Base-by-base conservation (phyloP, 805 yeast genomes). In the Metschnikowia noctiluminum region DNA sequence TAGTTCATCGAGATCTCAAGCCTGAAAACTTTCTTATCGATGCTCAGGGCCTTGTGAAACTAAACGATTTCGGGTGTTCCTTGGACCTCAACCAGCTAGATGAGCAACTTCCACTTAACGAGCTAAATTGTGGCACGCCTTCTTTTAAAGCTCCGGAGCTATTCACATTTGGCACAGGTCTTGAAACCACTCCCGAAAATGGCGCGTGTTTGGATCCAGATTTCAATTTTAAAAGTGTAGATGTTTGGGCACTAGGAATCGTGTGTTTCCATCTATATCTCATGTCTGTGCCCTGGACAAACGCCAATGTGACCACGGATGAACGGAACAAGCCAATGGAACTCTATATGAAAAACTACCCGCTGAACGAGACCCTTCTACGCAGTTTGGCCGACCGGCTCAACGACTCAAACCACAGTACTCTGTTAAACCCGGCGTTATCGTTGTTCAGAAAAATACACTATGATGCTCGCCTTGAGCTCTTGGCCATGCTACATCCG, bases 61-160 rank as follows among this genome's bases (percentile, higher is more conserved):
- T 78, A 39, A 64, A 72, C 21, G 84, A 80, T 57, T 80, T 80
- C 55, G 82, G 83, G 2, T 78, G 73, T 62, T 73, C 79, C 12
- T 46, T 77, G 12, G 68, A 74, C 53, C 56, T 72, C 31, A 50
- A 55, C 30, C 48, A 53, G 13, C 46, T 58, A 3, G 49, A 54
- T n/a, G 57, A 53, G 21, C 55, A 57, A 14, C 49, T 58, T 11
- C 53, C 55, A 16, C 53, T 62, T 7, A 45, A 47, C n/a, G 61
- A 59, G 28, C 46, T 74, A 11, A 63, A 56, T 39, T 62, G 77
- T 52, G 85, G 85, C 2, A 80, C 85, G 1, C 68, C 68, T 26
- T 73, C 80, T 7, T 80, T 78, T 62, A 80, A 78, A 55, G 76
- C 84, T 0, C 85, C 85, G 0, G 84, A 80, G 55, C 51, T 78